Evolutionary conservation across 371 early-diverging fungal species (phyloP), one percentile per base, ranked within the genome.

Genomic region (Rhizopus stolonifer): DNA sequence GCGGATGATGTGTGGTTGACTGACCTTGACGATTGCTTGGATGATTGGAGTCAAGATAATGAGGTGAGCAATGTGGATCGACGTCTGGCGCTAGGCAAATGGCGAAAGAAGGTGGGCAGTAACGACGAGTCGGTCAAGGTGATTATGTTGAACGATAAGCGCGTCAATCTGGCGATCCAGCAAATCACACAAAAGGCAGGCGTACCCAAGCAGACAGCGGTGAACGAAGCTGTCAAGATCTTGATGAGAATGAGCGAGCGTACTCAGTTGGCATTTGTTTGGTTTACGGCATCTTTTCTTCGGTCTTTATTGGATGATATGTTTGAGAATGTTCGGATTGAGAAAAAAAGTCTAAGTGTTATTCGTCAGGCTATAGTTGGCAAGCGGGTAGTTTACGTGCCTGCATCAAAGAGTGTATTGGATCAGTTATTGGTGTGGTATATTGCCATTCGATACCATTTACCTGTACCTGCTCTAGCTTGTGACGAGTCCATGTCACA

Each of bases 351-450:
- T 26, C 48, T 77, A 2, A 58, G 73, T n/a, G 46, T 61, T 45
- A 69, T 75, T 14, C 69, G 69, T 17, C 63, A 66, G 22, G 45
- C 67, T 5, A 75, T 67, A 1, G 56, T 69, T 47, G 78, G 78
- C 1, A 78, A 72, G 40, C 55, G 72, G 3, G 73, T 78, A 1
- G 74, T 78, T 0, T 78, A 72, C 53, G 72, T 78, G 0, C 79
- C 79, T 8, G 69, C 72, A 0, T 56, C 71, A 1, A 74, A 72
- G 39, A 68, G 70, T 46, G 22, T 72, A 3, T 22, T 78, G 21
- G 79, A 78, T 53, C 69, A 69, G 0, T 56, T 78, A 4, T 19
- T 78, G 26, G 65, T 78, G 4, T 78, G 79, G 79, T 78, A 72
- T 32, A 64, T 78, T 46, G 64, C 74, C 2, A 69, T 78, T 23